Evolutionary conservation across 441 rosid genomes (phyloP).

Genomic region (Eruca vesicaria): DNA sequence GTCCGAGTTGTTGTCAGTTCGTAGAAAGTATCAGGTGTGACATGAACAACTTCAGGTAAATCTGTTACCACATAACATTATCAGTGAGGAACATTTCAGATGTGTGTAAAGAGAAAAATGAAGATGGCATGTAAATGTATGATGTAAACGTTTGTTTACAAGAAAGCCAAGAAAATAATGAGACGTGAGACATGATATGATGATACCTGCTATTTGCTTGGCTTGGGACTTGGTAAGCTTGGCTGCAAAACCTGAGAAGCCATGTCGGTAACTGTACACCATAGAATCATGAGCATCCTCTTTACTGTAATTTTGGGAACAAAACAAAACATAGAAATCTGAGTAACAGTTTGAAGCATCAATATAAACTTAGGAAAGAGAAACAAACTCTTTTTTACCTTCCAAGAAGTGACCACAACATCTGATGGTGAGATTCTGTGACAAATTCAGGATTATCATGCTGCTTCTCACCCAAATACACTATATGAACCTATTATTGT

Average conservation of each 20-base stretch:
- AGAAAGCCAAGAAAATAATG: neutral
- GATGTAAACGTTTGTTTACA: neutral
- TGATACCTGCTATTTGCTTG: slow-evolving; percentile 32
- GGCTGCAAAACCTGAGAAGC: slow-evolving; percentile 67
- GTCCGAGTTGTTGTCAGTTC: neutral
- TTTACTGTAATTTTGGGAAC: slow-evolving; percentile 35
- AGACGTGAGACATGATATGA: neutral
- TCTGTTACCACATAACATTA: neutral
- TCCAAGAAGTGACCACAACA: neutral
- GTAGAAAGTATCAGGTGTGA: neutral
- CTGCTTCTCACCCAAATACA: neutral
- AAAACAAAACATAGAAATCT: neutral
- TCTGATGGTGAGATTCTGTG: neutral
- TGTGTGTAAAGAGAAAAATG: neutral
- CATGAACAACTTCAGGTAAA: neutral
- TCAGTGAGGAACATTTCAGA: neutral
- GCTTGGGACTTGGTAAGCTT: slow-evolving; percentile 52
- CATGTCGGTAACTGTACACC: slow-evolving; percentile 60
- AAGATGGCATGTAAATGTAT: neutral
- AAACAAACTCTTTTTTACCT: neutral
- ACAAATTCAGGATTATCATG: neutral
- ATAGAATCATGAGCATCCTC: slow-evolving; percentile 54
- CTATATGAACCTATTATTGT: neutral
- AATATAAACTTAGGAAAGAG: neutral
- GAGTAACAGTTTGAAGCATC: neutral